Evolutionary conservation across 352 stramenopile species (phyloP).

Genomic region (Phytophthora hybrid): DNA sequence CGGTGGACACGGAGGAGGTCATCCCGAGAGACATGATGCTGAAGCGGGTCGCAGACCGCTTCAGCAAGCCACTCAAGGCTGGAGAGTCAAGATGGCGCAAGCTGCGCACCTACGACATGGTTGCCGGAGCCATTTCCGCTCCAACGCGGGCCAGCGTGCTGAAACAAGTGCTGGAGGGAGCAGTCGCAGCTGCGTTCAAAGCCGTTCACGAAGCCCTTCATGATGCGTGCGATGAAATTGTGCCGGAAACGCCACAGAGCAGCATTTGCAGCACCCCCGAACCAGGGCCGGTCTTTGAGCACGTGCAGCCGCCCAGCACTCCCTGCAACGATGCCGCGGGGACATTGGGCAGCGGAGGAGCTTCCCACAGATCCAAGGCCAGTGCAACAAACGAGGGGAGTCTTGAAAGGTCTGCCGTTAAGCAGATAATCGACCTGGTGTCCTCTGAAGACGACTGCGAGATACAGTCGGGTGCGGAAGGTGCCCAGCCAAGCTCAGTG

Average conservation of each 20-base stretch:
- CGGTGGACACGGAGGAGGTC: not conserved
- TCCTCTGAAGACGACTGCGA: too few relatives aligned
- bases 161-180: constrained; percentile 1
- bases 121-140: not conserved
- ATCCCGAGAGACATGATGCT: constrained; percentile 5
- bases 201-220: not conserved
- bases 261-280: not conserved
- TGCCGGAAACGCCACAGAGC: not conserved
- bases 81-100: not conserved
- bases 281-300: too few relatives aligned
- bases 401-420: too few relatives aligned
- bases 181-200: not conserved
- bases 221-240: constrained; percentile 5
- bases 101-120: not conserved
- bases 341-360: too few relatives aligned
- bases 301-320: too few relatives aligned
- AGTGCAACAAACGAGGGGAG: too few relatives aligned
- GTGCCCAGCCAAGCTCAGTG: too few relatives aligned
- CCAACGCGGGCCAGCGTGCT: constrained; percentile 1
- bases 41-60: constrained; percentile 3
- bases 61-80: too few relatives aligned
- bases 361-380: too few relatives aligned
- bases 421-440: too few relatives aligned
- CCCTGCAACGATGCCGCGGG: too few relatives aligned
- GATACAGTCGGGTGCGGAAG: too few relatives aligned